Conservation (phyloP, 2,329 filamentous ascomycete species). For the Fusarium palustre region DNA sequence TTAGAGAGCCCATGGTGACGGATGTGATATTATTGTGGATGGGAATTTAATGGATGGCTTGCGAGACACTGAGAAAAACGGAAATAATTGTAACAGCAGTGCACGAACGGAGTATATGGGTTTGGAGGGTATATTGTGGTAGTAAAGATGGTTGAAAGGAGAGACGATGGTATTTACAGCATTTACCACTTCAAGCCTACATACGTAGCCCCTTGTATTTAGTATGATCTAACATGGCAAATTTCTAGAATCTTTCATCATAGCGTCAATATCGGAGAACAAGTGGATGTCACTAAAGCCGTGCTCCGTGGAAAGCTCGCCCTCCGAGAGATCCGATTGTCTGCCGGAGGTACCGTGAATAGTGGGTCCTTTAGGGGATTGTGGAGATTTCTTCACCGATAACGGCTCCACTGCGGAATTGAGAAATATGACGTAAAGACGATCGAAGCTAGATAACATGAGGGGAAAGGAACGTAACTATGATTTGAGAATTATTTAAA, state of each 20-base stretch:
- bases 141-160: background rate
- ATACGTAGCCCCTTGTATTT: background rate
- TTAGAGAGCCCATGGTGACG: background rate
- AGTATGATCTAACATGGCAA: background rate
- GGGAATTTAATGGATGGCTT: no score
- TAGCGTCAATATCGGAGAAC: background rate
- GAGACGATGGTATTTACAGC: background rate
- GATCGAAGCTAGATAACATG: no score
- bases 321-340: background rate
- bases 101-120: no score
- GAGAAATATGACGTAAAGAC: background rate
- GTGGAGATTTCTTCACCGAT: background rate
- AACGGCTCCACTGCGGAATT: background rate
- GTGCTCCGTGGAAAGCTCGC: background rate
- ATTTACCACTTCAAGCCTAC: background rate
- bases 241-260: slow-evolving; percentile 6
- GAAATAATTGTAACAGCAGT: no score
- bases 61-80: no score
- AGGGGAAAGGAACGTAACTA: no score
- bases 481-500: no score
- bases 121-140: no score
- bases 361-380: background rate
- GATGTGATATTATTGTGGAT: no score
- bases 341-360: background rate
- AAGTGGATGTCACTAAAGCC: background rate